Evolutionary conservation across 208 protist genomes (phyloP), one percentile per base, ranked within the genome.

Genomic region (Acanthamoeba royreba): DNA sequence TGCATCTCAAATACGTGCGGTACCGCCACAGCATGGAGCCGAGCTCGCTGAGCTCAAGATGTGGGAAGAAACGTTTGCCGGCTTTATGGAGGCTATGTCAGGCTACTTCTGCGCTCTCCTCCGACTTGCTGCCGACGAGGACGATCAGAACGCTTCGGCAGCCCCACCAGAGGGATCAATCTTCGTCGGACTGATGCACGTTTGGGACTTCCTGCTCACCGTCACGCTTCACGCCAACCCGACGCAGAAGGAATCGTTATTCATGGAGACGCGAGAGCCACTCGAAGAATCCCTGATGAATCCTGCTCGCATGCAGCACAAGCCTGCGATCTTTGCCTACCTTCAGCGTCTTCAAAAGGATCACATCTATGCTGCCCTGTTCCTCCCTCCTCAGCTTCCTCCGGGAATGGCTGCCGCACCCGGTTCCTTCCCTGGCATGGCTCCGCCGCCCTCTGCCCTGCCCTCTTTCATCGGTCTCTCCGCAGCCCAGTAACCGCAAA

Each of bases 41-140:
- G 72, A 83, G 72, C 25, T 90, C n/a, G 83, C 52, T 5, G 33
- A 66, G 31, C 47, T 69, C 8, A 69, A 25, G 15, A 90, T 66
- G 40, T 49, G 83, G 83, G 83, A 90, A 31, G 83, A 90, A 15
- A 66, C 83, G n/a, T 63, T 90, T 2, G 83, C 33, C 43, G 52
- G 7, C 35, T 90, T 90, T 49, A 90, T 90, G 83, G 52, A 90
- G 52, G 83, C 33, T n/a, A 43, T 90, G 38, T 90, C 83, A 19
- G 83, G 83, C 33, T 90, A 90, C 46, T 90, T 58, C 52, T 90
- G 83, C 53, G 83, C 83, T 2, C 83, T 90, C 15, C 53, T 90
- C 35, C 46, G 83, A 63, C 53, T 90, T 49, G 40, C 35, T 9
- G 83, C 83, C 2, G 83, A 90, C 33, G 83, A 90, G 40, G 83